Base-by-base conservation (phyloP, 805 yeast genomes). In the Metschnikowia bowlesiae region DNA sequence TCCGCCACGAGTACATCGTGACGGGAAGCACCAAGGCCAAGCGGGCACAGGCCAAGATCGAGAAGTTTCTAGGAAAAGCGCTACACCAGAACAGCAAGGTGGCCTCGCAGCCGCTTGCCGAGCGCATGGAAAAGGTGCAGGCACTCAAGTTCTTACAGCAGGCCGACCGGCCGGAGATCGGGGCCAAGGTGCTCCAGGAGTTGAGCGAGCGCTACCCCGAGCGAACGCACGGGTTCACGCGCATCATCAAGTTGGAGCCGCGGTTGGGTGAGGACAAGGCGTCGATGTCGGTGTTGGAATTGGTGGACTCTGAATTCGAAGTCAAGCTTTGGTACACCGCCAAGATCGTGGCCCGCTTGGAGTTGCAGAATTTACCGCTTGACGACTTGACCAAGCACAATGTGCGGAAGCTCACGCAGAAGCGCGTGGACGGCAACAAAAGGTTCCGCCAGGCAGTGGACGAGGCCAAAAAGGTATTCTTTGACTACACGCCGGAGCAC, bases 241-340 rank as follows among this genome's bases (percentile, higher is more conserved):
- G 98, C 58, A 81, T 92, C 48, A 70, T 90, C 54, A 84, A 80
- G 58, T 73, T 94, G 53, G 98, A 94, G 67, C 89, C 91, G 14
- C 78, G 98, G 57, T 67, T 85, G 43, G 91, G 94, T 49, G 75
- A 72, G 53, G 99, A 94, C 65, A 86, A 83, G 53, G 96, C 97
- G 0, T 91, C 91, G 32, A 94, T 88, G 76, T 84, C 94, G 0
- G 83, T 91, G 8, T 63, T 94, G 48, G 99, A 94, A 68, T 74
- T 94, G 44, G 95, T 92, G 1, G 96, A 87, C 59, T 64, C 74
- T 1, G 71, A 64, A 3, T 69, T 60, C 51, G 96, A 89, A 63
- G 78, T 87, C 75, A 81, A 84, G 59, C 78, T 82, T 56, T 87
- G 95, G 82, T 71, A 81, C 61, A 77, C 82, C 8, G 96, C 96